phyloP scores from a whole-genome alignment of 2,329 filamentous ascomycete genomes.

The Waltergamsia citrina region DNA sequence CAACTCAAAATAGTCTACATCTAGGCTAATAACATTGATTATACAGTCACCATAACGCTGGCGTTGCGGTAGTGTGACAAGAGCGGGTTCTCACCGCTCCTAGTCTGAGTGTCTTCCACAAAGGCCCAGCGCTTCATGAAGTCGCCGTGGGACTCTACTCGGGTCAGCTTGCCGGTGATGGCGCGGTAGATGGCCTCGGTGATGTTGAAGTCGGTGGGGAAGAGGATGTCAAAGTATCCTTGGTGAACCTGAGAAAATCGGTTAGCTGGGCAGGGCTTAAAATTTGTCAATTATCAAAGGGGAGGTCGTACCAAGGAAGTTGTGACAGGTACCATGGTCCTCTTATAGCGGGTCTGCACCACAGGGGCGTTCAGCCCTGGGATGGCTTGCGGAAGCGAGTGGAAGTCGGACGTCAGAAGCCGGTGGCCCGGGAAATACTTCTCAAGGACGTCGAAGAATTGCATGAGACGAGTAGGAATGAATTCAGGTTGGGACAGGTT shows the following conservation, averaged over 20 bases:
- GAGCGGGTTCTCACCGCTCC: conserved; percentile 87
- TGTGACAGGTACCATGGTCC: conserved; percentile 78
- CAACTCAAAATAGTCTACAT: too few species aligned
- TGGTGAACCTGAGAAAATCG: conserved; percentile 65
- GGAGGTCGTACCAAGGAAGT: conserved; percentile 67
- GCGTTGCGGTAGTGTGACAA: conserved; percentile 93
- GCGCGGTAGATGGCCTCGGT: conserved; percentile 89
- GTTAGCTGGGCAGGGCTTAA: neutral
- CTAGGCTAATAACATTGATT: too few species aligned
- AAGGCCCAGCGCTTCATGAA: conserved; percentile 88
- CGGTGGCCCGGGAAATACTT: conserved; percentile 85
- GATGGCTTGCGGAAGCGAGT: conserved; percentile 72
- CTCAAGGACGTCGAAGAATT: conserved; percentile 89
- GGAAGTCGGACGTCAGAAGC: conserved; percentile 84
- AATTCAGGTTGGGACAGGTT: conserved; percentile 83
- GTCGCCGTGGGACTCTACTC: conserved; percentile 77
- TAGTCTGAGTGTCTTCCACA: conserved; percentile 79
- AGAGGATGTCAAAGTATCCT: conserved; percentile 97
- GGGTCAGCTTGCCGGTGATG: conserved; percentile 84
- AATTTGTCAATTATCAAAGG: neutral
- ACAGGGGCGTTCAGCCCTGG: conserved; percentile 85
- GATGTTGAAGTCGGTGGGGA: conserved; percentile 88
- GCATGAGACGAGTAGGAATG: conserved; percentile 88
- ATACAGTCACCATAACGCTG: conserved; percentile 82
- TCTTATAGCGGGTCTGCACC: conserved; percentile 86